Evolutionary conservation across 2,329 filamentous ascomycete species (phyloP).

Genomic region (Nannizzia gypsea): DNA sequence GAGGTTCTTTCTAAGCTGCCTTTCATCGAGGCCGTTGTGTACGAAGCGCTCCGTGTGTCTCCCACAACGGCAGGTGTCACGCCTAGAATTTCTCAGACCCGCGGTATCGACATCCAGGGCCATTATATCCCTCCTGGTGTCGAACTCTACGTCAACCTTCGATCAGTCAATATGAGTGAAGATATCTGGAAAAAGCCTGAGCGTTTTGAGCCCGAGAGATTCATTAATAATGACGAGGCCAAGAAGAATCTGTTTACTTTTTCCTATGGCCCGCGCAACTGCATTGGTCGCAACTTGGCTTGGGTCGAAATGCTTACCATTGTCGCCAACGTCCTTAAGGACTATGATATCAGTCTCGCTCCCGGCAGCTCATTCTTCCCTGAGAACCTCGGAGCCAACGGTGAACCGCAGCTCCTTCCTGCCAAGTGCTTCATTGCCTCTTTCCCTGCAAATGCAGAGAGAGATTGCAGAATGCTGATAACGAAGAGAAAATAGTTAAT

Average conservation of each 20-base stretch:
- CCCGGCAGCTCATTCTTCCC: background rate
- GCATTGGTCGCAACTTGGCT: constrained; percentile 3
- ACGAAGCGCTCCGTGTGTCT: constrained; percentile 1
- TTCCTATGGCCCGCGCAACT: constrained; percentile 6
- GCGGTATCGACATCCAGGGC: background rate
- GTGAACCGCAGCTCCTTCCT: background rate
- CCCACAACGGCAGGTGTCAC: constrained; percentile 4
- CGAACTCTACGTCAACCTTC: constrained; percentile 5
- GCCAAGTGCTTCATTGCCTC: constrained; percentile 6
- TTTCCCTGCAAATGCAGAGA: constrained; percentile 1
- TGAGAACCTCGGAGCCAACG: background rate
- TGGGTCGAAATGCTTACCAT: constrained; percentile 6
- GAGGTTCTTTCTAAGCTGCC: constrained; percentile 1
- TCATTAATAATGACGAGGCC: background rate
- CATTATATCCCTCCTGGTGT: constrained; percentile 1
- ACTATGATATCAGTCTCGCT: constrained; percentile 3
- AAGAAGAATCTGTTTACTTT: constrained; percentile 4
- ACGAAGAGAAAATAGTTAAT: background rate
- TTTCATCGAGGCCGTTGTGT: background rate
- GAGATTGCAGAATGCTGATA: constrained; percentile 6
- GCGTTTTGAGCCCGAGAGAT: constrained; percentile 3
- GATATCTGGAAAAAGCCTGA: background rate
- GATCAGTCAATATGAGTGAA: constrained; percentile 3
- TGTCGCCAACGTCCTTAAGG: constrained; percentile 5
- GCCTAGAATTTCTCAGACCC: constrained; percentile 1